Base-by-base conservation (phyloP, 352 stramenopile genomes). In the Globisporangium lucens region DNA sequence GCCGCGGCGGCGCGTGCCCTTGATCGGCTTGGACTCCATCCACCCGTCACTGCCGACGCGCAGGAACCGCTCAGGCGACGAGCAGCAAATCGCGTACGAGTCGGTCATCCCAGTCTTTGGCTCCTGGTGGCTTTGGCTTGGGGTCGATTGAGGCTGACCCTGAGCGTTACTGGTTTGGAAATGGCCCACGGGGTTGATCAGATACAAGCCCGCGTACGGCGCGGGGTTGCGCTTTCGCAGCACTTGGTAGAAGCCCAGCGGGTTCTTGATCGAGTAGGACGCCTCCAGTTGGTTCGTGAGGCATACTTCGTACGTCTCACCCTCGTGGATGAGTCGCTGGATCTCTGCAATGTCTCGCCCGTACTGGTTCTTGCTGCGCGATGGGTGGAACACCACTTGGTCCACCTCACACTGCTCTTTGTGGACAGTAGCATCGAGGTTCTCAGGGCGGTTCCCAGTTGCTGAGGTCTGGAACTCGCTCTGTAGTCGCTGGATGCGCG, bases 11-110 rank as follows among this genome's bases (percentile, higher is more conserved):
- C 82, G 82, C 7, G 97, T 99, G 61, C 97, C 96, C 68, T 99
- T 99, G 75, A 99, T 99, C 30, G 97, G 97, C 77, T 99, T 99
- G 27, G 95, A 98, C 76, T 99, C 95, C 62, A 99, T 96, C 76
- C 78, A 86, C 0, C 89, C 82, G 30, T 89, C 71, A 10, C 67
- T 46, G 56, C 69, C 73, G 1, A 98, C 69, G 3, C 79, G 77
- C 17, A 99, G 72, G 75, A 99, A 99, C 24, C 95, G 87, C 82
- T 99, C 97, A 17, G 97, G 97, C 30, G 94, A 99, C 3, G 94
- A 98, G 61, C 93, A 98, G 70, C 94, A 99, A 46, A 99, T 83
- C 17, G 95, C 89, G 63, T 98, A 92, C 4, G 81, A 77, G n/a
- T 80, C 75, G 2, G 69, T 57, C 60, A 73, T 51, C 3, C 66